These are phyloP conservation scores for Chimonanthus praecox DNA, from an alignment of 164 flowering plant genomes.

Conservation along the genomic window DNA sequence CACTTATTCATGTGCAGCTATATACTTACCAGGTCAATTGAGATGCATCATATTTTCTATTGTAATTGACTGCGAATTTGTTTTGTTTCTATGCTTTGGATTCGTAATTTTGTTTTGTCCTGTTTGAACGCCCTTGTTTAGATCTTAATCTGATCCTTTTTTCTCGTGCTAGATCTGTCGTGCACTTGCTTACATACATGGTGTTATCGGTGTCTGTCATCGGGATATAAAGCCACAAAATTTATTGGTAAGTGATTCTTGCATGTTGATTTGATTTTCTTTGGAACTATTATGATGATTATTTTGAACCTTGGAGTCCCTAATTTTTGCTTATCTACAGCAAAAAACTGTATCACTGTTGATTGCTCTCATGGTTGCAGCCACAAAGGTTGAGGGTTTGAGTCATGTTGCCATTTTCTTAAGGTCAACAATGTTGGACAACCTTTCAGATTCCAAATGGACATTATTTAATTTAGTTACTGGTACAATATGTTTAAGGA, in stretches of 20 bases:
- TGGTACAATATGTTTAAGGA: not conserved
- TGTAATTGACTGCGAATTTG: not conserved
- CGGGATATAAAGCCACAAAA: conserved; percentile 99
- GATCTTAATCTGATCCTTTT: not conserved
- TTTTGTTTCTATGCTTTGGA: not conserved
- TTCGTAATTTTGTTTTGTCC: not conserved
- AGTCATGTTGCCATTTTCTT: too few species aligned
- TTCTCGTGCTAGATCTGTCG: conserved; percentile 65
- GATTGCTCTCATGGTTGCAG: too few species aligned
- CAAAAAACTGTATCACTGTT: not conserved
- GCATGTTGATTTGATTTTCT: not conserved
- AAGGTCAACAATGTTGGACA: not conserved
- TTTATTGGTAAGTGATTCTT: conserved; percentile 60
- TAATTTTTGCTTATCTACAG: not conserved
- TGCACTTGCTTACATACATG: conserved; percentile 74
- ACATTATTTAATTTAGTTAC: not conserved
- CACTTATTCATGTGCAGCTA: conserved; percentile 66
- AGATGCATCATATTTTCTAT: not conserved
- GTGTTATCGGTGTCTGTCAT: conserved; percentile 85
- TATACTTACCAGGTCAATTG: conserved; percentile 82
- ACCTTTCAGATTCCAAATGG: not conserved
- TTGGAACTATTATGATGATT: not conserved
- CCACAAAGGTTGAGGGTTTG: too few species aligned
- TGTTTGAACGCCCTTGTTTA: not conserved
- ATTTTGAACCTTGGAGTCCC: not conserved